Percentiles rank a stretch among this genome's conserved stretches.
Conservation (phyloP, 768 basidiomycete genomes). For the Termitomyces sp. region DNA sequence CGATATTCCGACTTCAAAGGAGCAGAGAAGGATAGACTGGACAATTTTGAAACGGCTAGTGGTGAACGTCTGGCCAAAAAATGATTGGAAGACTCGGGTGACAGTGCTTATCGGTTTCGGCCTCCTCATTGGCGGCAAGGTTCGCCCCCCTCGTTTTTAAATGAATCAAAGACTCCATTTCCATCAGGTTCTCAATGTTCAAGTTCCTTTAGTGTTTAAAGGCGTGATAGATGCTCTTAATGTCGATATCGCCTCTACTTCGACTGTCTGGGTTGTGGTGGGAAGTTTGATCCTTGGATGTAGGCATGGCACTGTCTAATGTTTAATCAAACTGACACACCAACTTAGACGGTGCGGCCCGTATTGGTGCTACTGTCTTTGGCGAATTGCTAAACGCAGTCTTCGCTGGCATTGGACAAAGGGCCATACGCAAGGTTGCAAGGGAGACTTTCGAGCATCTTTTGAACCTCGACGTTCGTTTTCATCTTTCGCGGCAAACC, state of each 20-base stretch:
- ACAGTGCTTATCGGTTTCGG: conserved; percentile 80
- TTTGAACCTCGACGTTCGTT: conserved; percentile 83
- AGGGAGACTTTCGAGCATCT: conserved; percentile 94
- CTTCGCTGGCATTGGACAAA: conserved; percentile 93
- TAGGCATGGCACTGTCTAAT: conserved; percentile 34
- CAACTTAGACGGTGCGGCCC: conserved; percentile 76
- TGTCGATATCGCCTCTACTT: conserved; percentile 62
- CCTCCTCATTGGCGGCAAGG: conserved; percentile 82
- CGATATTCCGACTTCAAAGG: conserved; percentile 26
- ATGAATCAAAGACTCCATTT: not conserved
- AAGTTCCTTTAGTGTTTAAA: conserved; percentile 98
- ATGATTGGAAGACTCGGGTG: conserved; percentile 75
- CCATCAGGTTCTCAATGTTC: conserved; percentile 82
- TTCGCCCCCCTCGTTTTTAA: conserved; percentile 25
- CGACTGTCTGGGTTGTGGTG: conserved; percentile 87
- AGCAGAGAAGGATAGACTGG: conserved; percentile 80
- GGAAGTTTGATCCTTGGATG: conserved; percentile 91
- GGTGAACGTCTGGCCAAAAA: conserved; percentile 87
- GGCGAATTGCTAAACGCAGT: conserved; percentile 92
- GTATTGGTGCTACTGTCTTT: conserved; percentile 86
- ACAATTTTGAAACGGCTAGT: conserved; percentile 76
- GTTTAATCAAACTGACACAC: conserved; percentile 2
- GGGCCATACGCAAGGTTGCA: conserved; percentile 91
- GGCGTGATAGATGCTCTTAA: conserved; percentile 85
- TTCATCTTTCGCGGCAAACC: conserved; percentile 90